phyloP scores from a whole-genome alignment of 78 protist genomes.

The Speleostelium caveatum region DNA sequence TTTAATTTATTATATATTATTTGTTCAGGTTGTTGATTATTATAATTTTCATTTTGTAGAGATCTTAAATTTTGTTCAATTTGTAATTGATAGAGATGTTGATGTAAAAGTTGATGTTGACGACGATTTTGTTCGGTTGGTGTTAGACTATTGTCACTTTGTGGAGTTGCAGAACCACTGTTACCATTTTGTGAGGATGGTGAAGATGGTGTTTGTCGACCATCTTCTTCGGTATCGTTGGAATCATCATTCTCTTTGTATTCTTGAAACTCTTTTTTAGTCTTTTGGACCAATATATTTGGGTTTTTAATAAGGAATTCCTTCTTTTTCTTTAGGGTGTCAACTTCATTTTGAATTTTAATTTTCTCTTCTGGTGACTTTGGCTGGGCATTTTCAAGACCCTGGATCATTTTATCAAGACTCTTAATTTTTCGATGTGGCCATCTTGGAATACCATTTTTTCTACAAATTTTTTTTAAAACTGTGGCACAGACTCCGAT shows the following conservation, averaged over 20 bases:
- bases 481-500: slow-evolving; percentile 82
- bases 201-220: background rate
- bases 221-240: background rate
- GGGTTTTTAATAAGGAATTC: slow-evolving; percentile 61
- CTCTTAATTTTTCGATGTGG: slow-evolving; percentile 76
- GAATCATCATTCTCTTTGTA: background rate
- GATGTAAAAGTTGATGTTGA: too few relatives aligned
- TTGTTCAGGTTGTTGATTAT: background rate
- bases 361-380: slow-evolving; percentile 37
- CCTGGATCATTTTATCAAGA: slow-evolving; percentile 72
- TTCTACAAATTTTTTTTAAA: slow-evolving; percentile 65
- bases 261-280: slow-evolving; percentile 8
- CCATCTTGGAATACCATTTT: slow-evolving; percentile 84
- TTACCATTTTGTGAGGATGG: background rate
- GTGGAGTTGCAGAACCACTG: background rate
- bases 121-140: too few relatives aligned
- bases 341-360: slow-evolving; percentile 41
- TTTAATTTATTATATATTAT: background rate
- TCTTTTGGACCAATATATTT: slow-evolving; percentile 42
- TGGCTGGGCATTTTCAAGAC: slow-evolving; percentile 45
- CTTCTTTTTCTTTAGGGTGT: slow-evolving; percentile 37
- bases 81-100: too few relatives aligned
- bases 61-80: too few relatives aligned
- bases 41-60: background rate
- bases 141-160: background rate